Evolutionary conservation across 805 yeast species (phyloP).

Genomic region (Lipomyces kockii): DNA sequence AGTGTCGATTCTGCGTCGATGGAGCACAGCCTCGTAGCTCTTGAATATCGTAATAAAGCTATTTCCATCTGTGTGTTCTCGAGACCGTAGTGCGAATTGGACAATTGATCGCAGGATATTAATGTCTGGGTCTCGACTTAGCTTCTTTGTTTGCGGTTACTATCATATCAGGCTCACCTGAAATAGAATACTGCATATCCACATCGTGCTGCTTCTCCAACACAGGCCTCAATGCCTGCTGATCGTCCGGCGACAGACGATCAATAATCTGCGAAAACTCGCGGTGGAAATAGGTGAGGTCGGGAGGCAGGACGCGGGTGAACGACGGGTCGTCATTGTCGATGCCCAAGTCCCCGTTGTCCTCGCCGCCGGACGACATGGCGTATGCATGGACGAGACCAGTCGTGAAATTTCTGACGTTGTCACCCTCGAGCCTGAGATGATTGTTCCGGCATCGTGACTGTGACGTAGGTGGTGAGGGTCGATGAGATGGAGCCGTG

Average conservation of each 20-base stretch:
- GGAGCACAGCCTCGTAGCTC: constrained; percentile 31
- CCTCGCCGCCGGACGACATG: constrained; percentile 1
- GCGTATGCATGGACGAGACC: background rate
- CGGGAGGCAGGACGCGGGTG: constrained; percentile 26
- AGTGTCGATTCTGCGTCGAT: constrained; percentile 24
- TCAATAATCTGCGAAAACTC: constrained; percentile 17
- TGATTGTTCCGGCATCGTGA: background rate
- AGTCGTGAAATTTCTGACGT: background rate
- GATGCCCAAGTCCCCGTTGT: constrained; percentile 5
- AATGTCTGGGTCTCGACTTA: constrained; percentile 17
- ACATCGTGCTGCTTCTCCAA: constrained; percentile 12
- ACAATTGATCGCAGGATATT: constrained; percentile 34
- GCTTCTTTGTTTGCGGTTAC: no score
- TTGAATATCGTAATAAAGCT: constrained; percentile 28
- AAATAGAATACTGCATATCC: constrained; percentile 15
- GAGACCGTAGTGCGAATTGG: constrained; percentile 26
- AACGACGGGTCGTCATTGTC: constrained; percentile 24
- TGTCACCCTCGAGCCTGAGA: background rate
- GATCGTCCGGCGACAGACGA: background rate
- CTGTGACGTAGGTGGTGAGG: background rate
- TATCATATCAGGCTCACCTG: constrained; percentile 8
- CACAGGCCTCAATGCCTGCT: constrained; percentile 19
- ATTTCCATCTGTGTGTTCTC: constrained; percentile 13
- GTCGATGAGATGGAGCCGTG: background rate
- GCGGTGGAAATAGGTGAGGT: constrained; percentile 12